Base-by-base conservation (phyloP, 2,329 filamentous ascomycete genomes). In the Xylariaceae sp. region DNA sequence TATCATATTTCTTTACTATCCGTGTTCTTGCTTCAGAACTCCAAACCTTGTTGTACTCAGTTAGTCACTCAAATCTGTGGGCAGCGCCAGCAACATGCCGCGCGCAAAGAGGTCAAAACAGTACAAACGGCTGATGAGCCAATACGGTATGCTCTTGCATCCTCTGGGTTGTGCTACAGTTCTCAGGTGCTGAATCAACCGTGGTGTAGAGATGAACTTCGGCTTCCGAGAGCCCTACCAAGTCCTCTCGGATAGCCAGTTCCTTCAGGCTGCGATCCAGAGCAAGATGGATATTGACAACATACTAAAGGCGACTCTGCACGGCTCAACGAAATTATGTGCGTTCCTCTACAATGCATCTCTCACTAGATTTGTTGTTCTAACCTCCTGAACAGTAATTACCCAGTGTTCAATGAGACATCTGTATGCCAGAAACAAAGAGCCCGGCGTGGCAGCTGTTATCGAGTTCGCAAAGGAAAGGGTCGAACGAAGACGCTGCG, bases 151-250 rank as follows among this genome's bases (percentile, higher is more conserved):
- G 44, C 27, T 17, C 31, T 19, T 9, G 34, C 30, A 31, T 13
- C 21, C 21, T 7, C 21, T 24, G 11, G 21, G 21, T 11, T 11
- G 7, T 24, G n/a, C n/a, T n/a, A n/a, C n/a, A n/a, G 21, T 24
- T 11, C 11, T 24, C 21, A 7, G 6, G 7, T 24, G 21, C 7
- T 11, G 6, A 46, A 23, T 15, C 14, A 5, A 32, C 23, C 5
- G 5, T 5, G 7, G 2, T 31, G 6, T 13, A 47, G 44, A 82
- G 59, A 75, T 90, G 62, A 81, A 80, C 44, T 96, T 94, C 60
- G 83, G 85, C 44, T 96, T 96, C 63, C 86, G 89, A 52, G 85
- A 92, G 66, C 88, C 92, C 9, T 97, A 96, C 67, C 92, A 97
- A 67, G 83, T 94, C 36, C 70, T 95, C 30, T 81, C 96, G 45